These are phyloP conservation scores for Globisporangium radiosum DNA, from an alignment of 352 stramenopile genomes.

Conservation along the genomic window DNA sequence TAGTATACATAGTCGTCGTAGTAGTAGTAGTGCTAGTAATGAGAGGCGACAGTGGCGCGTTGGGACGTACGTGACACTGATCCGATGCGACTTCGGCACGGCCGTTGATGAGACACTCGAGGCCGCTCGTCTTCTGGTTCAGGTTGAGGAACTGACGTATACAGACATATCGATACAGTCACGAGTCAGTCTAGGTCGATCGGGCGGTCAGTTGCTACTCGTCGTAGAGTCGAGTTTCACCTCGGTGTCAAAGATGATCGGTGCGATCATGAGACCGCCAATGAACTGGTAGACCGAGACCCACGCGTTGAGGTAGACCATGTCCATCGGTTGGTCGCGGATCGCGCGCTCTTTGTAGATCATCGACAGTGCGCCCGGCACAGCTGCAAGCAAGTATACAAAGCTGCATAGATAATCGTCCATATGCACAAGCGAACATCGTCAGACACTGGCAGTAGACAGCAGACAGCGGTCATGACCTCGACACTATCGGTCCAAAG, in stretches of 20 bases:
- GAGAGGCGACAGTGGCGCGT: neutral
- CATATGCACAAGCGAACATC: neutral
- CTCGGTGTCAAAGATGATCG: conserved; percentile 75
- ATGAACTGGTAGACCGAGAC: conserved; percentile 85
- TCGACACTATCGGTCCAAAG: too few relatives aligned
- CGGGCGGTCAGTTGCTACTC: neutral
- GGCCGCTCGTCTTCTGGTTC: conserved; percentile 72
- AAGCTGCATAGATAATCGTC: conserved; percentile 20
- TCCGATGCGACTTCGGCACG: conserved; percentile 60
- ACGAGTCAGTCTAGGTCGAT: neutral
- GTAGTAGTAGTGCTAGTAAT: too few relatives aligned
- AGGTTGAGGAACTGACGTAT: conserved; percentile 41
- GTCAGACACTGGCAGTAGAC: too few relatives aligned
- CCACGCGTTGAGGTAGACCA: conserved; percentile 85
- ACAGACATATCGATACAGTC: neutral
- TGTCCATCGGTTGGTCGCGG: conserved; percentile 79
- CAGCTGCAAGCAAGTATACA: conserved; percentile 69
- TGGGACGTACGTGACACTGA: conserved; percentile 56
- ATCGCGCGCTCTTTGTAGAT: conserved; percentile 84
- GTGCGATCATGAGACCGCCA: conserved; percentile 66
- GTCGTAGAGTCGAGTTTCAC: conserved; percentile 10
- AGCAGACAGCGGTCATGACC: too few relatives aligned
- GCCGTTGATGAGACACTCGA: conserved; percentile 76
- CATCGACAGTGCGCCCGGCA: conserved; percentile 78
- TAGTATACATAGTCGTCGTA: too few relatives aligned